A percentile compares a stretch with the other conserved stretches of the same genome.
Conservation (phyloP, 2,329 filamentous ascomycete genomes). For the Paecilomyces sp. region DNA sequence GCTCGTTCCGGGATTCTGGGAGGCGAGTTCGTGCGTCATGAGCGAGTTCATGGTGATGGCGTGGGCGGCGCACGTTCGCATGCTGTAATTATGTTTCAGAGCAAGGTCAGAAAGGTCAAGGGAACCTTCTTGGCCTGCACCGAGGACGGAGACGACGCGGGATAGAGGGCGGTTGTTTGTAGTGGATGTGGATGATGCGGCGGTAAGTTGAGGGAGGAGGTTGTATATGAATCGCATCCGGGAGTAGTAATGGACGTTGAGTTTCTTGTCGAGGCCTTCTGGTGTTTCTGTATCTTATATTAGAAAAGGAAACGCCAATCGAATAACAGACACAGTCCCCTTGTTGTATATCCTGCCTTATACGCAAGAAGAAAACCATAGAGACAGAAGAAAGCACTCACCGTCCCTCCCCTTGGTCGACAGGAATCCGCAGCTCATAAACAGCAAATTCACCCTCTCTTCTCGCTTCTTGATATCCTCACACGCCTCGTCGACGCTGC, state of each 20-base stretch:
- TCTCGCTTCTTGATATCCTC: slow-evolving; percentile 33
- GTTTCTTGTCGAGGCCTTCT: slow-evolving; percentile 24
- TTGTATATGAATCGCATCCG: slow-evolving; percentile 28
- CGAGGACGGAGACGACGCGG: slow-evolving; percentile 49
- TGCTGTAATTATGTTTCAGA: slow-evolving; percentile 16
- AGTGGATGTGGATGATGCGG: slow-evolving; percentile 9
- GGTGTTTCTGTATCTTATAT: slow-evolving; percentile 15
- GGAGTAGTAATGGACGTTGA: slow-evolving; percentile 24
- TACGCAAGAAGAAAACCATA: not conserved
- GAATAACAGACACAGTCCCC: not conserved
- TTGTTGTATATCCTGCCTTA: not conserved
- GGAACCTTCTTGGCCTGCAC: slow-evolving; percentile 44
- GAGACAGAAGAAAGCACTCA: slow-evolving; percentile 2
- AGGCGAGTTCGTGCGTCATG: slow-evolving; percentile 42
- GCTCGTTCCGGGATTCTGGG: slow-evolving; percentile 37
- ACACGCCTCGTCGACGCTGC: slow-evolving; percentile 45
- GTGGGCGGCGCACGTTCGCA: slow-evolving; percentile 24
- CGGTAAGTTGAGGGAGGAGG: slow-evolving; percentile 21
- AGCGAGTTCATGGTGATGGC: slow-evolving; percentile 46
- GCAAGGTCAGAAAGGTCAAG: slow-evolving; percentile 41
- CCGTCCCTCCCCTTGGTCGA: slow-evolving; percentile 8
- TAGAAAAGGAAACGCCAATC: not conserved
- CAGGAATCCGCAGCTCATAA: slow-evolving; percentile 18
- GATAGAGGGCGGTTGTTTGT: slow-evolving; percentile 27
- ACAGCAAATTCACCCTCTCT: slow-evolving; percentile 19